phyloP scores from a whole-genome alignment of 2,329 filamentous ascomycete species.

The Epichloe bromicola region DNA sequence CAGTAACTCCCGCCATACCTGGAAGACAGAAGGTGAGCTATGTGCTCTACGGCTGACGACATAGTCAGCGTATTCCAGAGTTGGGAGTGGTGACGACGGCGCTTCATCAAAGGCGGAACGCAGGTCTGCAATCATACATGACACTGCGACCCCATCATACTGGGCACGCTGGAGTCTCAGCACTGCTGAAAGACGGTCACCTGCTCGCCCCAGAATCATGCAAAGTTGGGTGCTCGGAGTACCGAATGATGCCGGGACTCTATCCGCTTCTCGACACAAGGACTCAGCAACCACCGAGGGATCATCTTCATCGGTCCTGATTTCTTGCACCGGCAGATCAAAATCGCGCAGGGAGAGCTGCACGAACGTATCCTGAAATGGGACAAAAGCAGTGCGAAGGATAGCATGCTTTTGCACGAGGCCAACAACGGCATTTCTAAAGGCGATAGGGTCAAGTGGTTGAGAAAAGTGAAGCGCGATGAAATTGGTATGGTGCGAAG shows the following conservation, averaged over 20 bases:
- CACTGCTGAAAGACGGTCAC: not conserved
- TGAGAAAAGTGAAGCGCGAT: not conserved
- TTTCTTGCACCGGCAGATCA: not conserved
- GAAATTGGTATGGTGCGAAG: not conserved
- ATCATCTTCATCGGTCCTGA: not conserved
- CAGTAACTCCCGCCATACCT: not conserved
- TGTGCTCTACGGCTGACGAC: not conserved
- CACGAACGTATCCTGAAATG: not conserved
- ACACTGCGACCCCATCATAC: not conserved
- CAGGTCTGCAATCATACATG: not conserved
- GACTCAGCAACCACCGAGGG: not conserved
- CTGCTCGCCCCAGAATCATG: not conserved
- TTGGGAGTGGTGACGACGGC: not conserved
- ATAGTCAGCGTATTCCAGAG: not conserved
- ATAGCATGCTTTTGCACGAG: not conserved
- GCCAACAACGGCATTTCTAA: not conserved
- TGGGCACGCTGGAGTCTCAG: not conserved
- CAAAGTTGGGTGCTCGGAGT: not conserved
- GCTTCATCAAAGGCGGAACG: not conserved
- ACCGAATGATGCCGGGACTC: not conserved
- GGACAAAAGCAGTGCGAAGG: not conserved
- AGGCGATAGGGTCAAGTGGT: not conserved
- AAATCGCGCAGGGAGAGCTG: not conserved
- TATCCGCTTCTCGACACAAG: not conserved
- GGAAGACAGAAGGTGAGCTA: not conserved